phyloP scores from a whole-genome alignment of 495 filamentous ascomycete species.

The Neurospora africana region DNA sequence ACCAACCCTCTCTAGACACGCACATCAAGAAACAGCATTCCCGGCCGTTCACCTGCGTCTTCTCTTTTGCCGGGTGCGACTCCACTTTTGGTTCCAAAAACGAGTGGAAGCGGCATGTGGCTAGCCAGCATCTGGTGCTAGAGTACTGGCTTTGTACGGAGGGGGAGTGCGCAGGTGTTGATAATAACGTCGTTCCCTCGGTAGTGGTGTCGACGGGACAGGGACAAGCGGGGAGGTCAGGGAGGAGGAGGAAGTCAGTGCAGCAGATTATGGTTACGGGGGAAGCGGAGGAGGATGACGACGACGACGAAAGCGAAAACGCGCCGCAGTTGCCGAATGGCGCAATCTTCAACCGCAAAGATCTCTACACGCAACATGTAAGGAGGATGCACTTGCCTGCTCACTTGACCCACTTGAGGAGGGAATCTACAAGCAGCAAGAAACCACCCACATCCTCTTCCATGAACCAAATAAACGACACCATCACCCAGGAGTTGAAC shows the following conservation, averaged over 20 bases:
- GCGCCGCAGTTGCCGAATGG: constrained; percentile 19
- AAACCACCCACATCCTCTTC: background rate
- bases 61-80: constrained; percentile 63
- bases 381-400: constrained; percentile 68
- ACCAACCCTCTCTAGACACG: constrained; percentile 28
- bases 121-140: constrained; percentile 68
- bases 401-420: constrained; percentile 26
- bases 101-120: constrained; percentile 88
- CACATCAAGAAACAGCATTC: constrained; percentile 44
- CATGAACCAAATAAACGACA: background rate
- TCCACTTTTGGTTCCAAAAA: constrained; percentile 76
- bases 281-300: constrained; percentile 34
- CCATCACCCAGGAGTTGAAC: background rate
- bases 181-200: constrained; percentile 5
- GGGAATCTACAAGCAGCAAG: constrained; percentile 10
- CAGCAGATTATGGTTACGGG: constrained; percentile 48
- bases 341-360: constrained; percentile 84
- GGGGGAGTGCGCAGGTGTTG: constrained; percentile 42
- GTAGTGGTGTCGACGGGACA: too few species aligned
- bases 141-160: constrained; percentile 74
- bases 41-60: constrained; percentile 69
- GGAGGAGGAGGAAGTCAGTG: background rate
- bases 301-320: background rate
- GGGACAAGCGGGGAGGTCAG: background rate
- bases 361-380: constrained; percentile 82